A percentile compares a stretch with the other conserved stretches of the same genome.
phyloP scores from a whole-genome alignment of 1,284 basidiomycete species.

The Ceratobasidium sp. region DNA sequence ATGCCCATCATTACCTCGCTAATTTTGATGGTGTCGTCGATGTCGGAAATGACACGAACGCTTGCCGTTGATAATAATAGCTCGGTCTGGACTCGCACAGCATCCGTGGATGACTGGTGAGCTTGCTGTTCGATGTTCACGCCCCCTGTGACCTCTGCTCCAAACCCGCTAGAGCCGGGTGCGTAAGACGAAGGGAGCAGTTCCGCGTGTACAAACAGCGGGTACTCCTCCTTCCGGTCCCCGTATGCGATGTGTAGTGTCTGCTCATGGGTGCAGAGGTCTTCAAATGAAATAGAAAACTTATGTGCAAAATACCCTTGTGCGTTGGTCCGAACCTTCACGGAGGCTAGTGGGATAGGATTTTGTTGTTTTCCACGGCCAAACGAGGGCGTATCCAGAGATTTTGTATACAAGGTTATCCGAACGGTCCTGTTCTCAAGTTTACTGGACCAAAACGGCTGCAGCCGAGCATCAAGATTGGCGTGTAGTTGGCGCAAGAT shows the following conservation, averaged over 20 bases:
- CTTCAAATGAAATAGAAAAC: slow-evolving; percentile 76
- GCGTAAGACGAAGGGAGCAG: slow-evolving; percentile 38
- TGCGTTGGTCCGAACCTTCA: slow-evolving; percentile 68
- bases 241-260: slow-evolving; percentile 72
- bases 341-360: slow-evolving; percentile 64
- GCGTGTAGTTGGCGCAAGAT: slow-evolving; percentile 66
- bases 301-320: slow-evolving; percentile 80
- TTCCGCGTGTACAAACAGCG: slow-evolving; percentile 46
- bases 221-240: slow-evolving; percentile 62
- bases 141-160: background rate
- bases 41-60: slow-evolving; percentile 88
- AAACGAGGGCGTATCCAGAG: slow-evolving; percentile 2
- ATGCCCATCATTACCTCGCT: slow-evolving; percentile 81
- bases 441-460: slow-evolving; percentile 81
- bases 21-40: slow-evolving; percentile 94
- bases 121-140: background rate
- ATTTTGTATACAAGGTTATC: slow-evolving; percentile 58
- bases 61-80: slow-evolving; percentile 70
- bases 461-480: slow-evolving; percentile 80
- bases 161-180: background rate
- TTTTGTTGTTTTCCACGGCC: background rate
- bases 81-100: slow-evolving; percentile 21
- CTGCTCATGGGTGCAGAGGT: slow-evolving; percentile 71
- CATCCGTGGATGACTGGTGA: background rate
- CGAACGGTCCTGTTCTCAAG: slow-evolving; percentile 71